Evolutionary conservation across 2,329 filamentous ascomycete species (phyloP), one percentile per base, ranked within the genome.

Genomic region (Fusarium longipes): DNA sequence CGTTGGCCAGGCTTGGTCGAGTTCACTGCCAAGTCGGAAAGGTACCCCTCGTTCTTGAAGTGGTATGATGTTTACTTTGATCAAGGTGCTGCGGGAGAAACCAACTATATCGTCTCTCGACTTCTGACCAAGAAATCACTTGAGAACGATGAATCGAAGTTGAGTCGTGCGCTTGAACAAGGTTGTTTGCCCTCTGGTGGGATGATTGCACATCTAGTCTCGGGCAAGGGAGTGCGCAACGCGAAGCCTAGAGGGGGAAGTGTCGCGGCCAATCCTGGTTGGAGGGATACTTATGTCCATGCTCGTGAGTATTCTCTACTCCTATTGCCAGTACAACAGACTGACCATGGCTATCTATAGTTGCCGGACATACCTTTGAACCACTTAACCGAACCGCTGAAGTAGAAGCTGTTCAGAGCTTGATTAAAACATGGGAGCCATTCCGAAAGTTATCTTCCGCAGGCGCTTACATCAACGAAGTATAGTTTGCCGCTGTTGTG

Each of bases 201-300:
- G 0, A 67, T 80, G n/a, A 73, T 77, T 1, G 76, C 76, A 0
- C 81, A 77, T 54, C 63, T 84, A 5, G 80, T 86, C 0, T 75
- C 78, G 3, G 83, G 83, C 0, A 79, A 80, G 32, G 83, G 81
- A 1, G 78, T 84, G 1, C 73, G 76, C 0, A 70, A 84, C 39
- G 83, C 81, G 3, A 72, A 74, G 30, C 81, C 82, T 0, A 72
- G 79, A 18, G 83, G 83, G 0, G 82, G 82, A 0, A 74, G 80
- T 39, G 82, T 83, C 29, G 76, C 83, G 1, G 79, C 84, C 4
- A 81, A 82, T 35, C 84, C 84, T 0, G 82, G 83, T 0, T 89
- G 84, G 84, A 78, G 86, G 17, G 80, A 68, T 14, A 77, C 82
- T 0, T 78, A 80, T 18, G 72, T 81, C 4, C 82, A 83, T 49